Conservation (phyloP, 805 yeast genomes). For the Saccharomyces mikatae region DNA sequence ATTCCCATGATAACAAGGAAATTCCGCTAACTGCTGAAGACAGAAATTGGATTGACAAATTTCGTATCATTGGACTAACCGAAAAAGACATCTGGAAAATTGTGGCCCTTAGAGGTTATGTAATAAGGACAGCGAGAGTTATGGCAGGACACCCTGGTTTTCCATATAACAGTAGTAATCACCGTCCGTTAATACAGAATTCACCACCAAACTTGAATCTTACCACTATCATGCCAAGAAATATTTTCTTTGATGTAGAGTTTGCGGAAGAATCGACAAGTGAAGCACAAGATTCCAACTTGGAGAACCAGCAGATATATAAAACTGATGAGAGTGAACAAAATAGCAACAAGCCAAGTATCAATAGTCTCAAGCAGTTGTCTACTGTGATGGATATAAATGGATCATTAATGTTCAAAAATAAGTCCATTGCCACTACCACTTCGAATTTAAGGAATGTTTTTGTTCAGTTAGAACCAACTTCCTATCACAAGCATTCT, state of each 20-base stretch:
- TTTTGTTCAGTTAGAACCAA: conserved; percentile 38
- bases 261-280: conserved; percentile 6
- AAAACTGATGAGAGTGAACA: not conserved
- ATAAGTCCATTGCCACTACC: conserved; percentile 35
- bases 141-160: conserved; percentile 28
- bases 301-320: not conserved
- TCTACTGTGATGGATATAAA: conserved; percentile 18
- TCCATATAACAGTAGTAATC: conserved; percentile 9
- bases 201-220: conserved; percentile 1
- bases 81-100: conserved; percentile 80
- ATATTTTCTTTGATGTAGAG: conserved; percentile 42
- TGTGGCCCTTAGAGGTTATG: conserved; percentile 58
- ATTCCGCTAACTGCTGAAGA: conserved; percentile 58
- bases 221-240: conserved; percentile 37
- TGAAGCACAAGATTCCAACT: not conserved
- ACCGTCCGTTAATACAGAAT: not conserved
- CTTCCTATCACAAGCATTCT: conserved; percentile 8
- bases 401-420: conserved; percentile 31
- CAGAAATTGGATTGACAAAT: conserved; percentile 60
- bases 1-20: conserved; percentile 36
- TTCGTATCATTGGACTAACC: conserved; percentile 64
- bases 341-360: not conserved
- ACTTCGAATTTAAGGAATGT: conserved; percentile 35
- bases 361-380: not conserved
- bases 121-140: conserved; percentile 47